phyloP scores from a whole-genome alignment of 176 grass and related monocot species.

The Rhynchospora tenuis region DNA sequence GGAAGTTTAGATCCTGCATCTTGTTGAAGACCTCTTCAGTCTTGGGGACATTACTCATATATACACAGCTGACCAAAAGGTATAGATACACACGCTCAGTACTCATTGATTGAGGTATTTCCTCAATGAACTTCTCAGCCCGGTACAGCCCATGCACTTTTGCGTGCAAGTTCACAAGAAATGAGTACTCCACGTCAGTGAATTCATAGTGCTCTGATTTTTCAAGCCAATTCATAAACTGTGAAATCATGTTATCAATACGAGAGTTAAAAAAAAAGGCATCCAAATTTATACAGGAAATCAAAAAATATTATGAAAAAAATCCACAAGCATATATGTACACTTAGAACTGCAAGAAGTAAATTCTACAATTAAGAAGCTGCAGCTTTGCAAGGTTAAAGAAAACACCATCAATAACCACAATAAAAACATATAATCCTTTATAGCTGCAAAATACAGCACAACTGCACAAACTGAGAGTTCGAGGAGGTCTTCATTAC shows the following conservation, averaged over 20 bases:
- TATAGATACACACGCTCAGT: slow-evolving; percentile 56
- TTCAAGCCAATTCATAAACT: slow-evolving; percentile 62
- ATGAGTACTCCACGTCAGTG: slow-evolving; percentile 54
- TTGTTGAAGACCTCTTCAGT: slow-evolving; percentile 59
- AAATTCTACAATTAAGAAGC: neutral
- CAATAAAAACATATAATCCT: neutral
- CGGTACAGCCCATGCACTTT: slow-evolving; percentile 47
- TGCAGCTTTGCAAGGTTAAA: neutral
- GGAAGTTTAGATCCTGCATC: slow-evolving; percentile 54
- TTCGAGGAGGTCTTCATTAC: neutral
- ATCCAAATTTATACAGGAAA: neutral
- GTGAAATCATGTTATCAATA: slow-evolving; percentile 14
- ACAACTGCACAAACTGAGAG: neutral
- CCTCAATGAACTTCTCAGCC: slow-evolving; percentile 54
- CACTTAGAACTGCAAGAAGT: neutral
- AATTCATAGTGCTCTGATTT: slow-evolving; percentile 42
- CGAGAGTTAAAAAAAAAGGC: neutral
- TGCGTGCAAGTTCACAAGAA: slow-evolving; percentile 47
- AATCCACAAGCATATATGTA: neutral
- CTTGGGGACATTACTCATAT: slow-evolving; percentile 38
- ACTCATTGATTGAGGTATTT: slow-evolving; percentile 51
- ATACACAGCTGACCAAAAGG: slow-evolving; percentile 59
- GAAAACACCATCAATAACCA: neutral
- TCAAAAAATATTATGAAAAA: slow-evolving; percentile 10
- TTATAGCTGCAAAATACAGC: neutral